Base-by-base conservation (phyloP, 2,329 filamentous ascomycete species). In the Cercospora beticola region DNA sequence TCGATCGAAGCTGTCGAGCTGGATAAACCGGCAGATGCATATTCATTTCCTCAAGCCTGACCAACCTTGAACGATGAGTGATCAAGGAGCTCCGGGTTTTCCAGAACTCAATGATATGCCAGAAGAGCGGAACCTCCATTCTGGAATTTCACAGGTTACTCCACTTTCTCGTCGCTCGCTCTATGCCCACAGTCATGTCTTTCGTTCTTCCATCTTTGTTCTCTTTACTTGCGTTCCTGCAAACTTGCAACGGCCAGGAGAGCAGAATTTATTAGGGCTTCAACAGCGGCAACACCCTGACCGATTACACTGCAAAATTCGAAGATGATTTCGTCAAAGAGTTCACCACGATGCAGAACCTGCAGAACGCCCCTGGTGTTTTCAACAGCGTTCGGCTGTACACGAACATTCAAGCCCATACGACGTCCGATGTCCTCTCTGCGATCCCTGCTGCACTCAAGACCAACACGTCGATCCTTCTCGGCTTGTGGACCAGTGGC, bases 401-500 rank as follows among this genome's bases (percentile, higher is more conserved):
- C 81, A 92, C 90, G 72, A 92, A 88, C 31, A 68, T 71, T 5
- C 70, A 71, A 56, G 60, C 81, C 23, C 33, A 60, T 26, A 62
- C 66, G 0, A 89, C 87, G 71, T 89, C 85, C 80, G 84, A 85
- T 36, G 85, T 88, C 73, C 93, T 91, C 76, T 83, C 86, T 10
- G 75, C 90, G 71, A 92, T 97, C 71, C 90, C 90, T 46, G 93
- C 93, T 46, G 93, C 93, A 75, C 93, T 97, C 80, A 82, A 10
- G 82, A 85, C 57, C 88, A 43, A 43, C 7, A 43, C 36, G 16
- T 43, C 36, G 36, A 43, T 43, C 36, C 36, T 43, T 9, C 36
- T 43, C 36, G 36, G 36, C 36, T 4, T 43, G 36, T 43, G 36
- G 36, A 43, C 36, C 36, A 43, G 36, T 43, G 36, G 36, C 36